Conservation (phyloP, 148 eudicot species). For the Amaranthus cruentus region DNA sequence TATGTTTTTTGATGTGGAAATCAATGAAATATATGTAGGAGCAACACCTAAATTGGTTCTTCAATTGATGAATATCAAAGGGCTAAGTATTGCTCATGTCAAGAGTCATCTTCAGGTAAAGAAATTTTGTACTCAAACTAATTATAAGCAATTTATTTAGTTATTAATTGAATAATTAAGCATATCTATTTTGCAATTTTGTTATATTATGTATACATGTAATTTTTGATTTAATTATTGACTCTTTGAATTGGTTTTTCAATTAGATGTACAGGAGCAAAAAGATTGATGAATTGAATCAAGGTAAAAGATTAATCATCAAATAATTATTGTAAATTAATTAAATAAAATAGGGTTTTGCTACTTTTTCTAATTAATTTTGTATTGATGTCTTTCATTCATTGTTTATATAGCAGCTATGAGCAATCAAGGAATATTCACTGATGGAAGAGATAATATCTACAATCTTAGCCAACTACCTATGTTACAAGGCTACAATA, state of each 20-base stretch:
- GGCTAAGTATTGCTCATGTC: slow-evolving; percentile 83
- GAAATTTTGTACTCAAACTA: background rate
- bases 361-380: slow-evolving; percentile 1
- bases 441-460: slow-evolving; percentile 54
- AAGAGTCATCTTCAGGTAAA: slow-evolving; percentile 88
- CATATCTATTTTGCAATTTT: background rate
- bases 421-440: slow-evolving; percentile 45
- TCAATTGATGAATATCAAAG: slow-evolving; percentile 79
- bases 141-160: background rate
- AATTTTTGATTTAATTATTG: background rate
- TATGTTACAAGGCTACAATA: slow-evolving; percentile 51
- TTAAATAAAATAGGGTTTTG: slow-evolving; percentile 1
- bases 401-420: slow-evolving; percentile 17
- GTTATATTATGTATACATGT: background rate
- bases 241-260: background rate
- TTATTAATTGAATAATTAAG: background rate
- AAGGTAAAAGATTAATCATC: slow-evolving; percentile 32
- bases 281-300: slow-evolving; percentile 47
- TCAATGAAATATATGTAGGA: slow-evolving; percentile 30
- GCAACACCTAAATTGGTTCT: slow-evolving; percentile 89
- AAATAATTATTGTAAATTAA: no score
- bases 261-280: slow-evolving; percentile 73
- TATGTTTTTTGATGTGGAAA: no score
- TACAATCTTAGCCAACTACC: slow-evolving; percentile 75
- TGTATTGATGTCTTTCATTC: background rate